phyloP scores from a whole-genome alignment of 371 early-diverging fungal genomes.

The Actinomucor elegans region DNA sequence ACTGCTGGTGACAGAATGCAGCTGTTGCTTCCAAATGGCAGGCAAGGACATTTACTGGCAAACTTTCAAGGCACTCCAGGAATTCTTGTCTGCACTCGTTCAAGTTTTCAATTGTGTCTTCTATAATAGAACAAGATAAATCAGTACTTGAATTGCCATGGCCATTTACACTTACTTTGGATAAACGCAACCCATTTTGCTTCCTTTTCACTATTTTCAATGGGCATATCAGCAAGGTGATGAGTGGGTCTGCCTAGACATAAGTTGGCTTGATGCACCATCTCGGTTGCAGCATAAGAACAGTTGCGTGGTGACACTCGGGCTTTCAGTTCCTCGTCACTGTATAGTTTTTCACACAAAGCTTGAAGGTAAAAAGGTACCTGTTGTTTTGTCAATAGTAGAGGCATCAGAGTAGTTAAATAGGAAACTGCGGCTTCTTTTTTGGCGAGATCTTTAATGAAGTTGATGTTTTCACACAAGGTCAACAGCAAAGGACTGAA shows the following conservation, averaged over 20 bases:
- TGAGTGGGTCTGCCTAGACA: no score
- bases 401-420: conserved; percentile 30
- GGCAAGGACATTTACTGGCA: conserved; percentile 26
- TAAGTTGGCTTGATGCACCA: conserved; percentile 16
- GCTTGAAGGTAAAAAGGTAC: conserved; percentile 31
- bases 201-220: no score
- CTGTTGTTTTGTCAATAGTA: conserved; percentile 38
- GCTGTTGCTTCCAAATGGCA: conserved; percentile 15
- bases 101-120: conserved; percentile 1
- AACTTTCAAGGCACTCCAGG: conserved; percentile 10
- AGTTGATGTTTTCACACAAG: conserved; percentile 50
- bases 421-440: conserved; percentile 38
- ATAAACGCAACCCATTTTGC: no score
- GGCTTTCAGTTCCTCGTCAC: no score
- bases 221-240: no score
- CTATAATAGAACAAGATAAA: background rate
- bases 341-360: conserved; percentile 13
- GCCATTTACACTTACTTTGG: conserved; percentile 8
- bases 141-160: no score
- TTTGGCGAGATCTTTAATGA: conserved; percentile 47
- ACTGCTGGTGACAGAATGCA: conserved; percentile 13
- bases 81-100: conserved; percentile 10
- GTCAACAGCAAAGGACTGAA: conserved; percentile 61
- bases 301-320: no score
- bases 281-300: no score